Evolutionary conservation across 805 yeast species (phyloP).

Genomic region (Ogataea kodamae): DNA sequence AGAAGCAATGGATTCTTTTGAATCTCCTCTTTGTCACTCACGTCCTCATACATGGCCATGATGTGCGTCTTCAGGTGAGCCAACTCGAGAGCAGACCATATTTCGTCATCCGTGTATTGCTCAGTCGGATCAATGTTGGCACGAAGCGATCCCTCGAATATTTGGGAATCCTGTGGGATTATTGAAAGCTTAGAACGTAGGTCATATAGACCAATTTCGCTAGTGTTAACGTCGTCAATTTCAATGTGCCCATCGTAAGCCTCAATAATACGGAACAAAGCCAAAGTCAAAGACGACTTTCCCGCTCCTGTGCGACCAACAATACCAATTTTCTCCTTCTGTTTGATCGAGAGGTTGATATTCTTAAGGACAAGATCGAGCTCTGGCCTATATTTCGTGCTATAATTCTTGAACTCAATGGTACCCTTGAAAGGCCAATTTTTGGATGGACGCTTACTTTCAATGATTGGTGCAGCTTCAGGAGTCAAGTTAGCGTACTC

Average conservation of each 20-base stretch:
- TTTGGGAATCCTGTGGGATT: conserved; percentile 93
- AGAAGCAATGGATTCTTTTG: conserved; percentile 27
- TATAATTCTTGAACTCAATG: conserved; percentile 64
- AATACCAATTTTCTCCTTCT: conserved; percentile 86
- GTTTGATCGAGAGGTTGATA: conserved; percentile 58
- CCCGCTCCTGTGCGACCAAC: conserved; percentile 99
- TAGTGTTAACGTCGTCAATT: conserved; percentile 68
- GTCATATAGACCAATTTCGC: conserved; percentile 69
- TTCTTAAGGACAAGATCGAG: conserved; percentile 75
- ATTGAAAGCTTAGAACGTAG: conserved; percentile 75
- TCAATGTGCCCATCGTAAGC: conserved; percentile 56
- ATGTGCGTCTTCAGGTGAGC: conserved; percentile 75
- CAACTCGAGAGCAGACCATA: conserved; percentile 78
- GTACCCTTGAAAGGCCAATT: conserved; percentile 75
- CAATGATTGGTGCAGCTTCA: conserved; percentile 71
- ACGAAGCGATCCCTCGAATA: conserved; percentile 80
- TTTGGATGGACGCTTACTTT: conserved; percentile 52
- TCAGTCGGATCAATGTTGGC: conserved; percentile 84
- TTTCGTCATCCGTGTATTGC: conserved; percentile 62
- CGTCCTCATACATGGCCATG: conserved; percentile 45
- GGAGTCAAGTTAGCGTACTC: conserved; percentile 51
- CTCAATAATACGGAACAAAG: conserved; percentile 83
- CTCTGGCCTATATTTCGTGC: conserved; percentile 81
- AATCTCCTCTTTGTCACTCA: conserved; percentile 39
- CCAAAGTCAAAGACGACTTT: conserved; percentile 79